Evolutionary conservation across 495 filamentous ascomycete species (phyloP).

Genomic region (Aspergillus nidulans): DNA sequence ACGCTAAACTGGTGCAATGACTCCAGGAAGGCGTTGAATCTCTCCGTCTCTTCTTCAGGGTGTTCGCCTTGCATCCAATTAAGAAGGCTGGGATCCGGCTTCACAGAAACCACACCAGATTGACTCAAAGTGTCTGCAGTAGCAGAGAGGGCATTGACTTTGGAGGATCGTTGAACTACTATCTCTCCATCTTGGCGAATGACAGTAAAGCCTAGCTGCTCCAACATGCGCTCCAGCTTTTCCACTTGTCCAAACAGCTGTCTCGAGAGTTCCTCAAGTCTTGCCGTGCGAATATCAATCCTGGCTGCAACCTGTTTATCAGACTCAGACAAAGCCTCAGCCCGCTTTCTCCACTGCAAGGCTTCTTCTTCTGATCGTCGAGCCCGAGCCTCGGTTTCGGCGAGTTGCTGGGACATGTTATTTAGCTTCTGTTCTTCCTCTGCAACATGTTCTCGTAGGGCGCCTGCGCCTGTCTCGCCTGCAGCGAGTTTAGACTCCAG

Average conservation of each 20-base stretch:
- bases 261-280: constrained; percentile 77
- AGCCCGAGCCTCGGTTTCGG: constrained; percentile 59
- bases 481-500: constrained; percentile 67
- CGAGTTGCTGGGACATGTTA: constrained; percentile 58
- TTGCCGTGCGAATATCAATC: constrained; percentile 59
- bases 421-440: constrained; percentile 64
- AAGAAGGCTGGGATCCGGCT: constrained; percentile 61
- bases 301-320: constrained; percentile 43
- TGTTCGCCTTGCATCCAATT: constrained; percentile 74
- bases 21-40: constrained; percentile 67
- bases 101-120: constrained; percentile 49
- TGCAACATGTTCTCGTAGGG: constrained; percentile 62
- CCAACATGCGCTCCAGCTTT: constrained; percentile 70
- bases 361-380: constrained; percentile 65
- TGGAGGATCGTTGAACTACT: constrained; percentile 70
- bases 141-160: constrained; percentile 54
- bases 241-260: constrained; percentile 74
- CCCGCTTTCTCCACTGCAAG: constrained; percentile 52
- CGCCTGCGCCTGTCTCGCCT: constrained; percentile 76
- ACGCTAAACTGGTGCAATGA: constrained; percentile 72
- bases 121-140: constrained; percentile 57
- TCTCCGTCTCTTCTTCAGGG: constrained; percentile 59
- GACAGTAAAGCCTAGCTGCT: constrained; percentile 77
- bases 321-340: constrained; percentile 49
- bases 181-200: constrained; percentile 69